Conservation (phyloP, 805 yeast genomes). For the Teunomyces gatunensis region DNA sequence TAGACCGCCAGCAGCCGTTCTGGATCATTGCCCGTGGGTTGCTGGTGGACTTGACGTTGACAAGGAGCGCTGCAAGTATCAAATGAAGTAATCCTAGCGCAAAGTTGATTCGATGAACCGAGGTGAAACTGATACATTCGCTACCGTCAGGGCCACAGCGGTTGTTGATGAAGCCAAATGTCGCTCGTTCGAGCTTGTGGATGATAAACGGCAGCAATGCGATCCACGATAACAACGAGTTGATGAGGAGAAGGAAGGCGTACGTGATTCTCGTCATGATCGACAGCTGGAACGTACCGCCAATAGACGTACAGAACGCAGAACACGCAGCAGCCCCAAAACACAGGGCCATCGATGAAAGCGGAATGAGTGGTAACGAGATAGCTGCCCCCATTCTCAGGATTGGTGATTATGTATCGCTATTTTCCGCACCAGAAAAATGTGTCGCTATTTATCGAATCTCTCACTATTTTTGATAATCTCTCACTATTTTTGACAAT, state of each 20-base stretch:
- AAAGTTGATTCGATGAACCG: conserved; percentile 89
- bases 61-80: conserved; percentile 59
- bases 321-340: conserved; percentile 73
- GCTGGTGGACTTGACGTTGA: conserved; percentile 73
- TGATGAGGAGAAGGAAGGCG: conserved; percentile 72
- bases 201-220: conserved; percentile 80
- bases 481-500: not conserved
- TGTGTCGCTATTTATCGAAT: not conserved
- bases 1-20: conserved; percentile 88
- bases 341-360: conserved; percentile 59
- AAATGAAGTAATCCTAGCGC: conserved; percentile 82
- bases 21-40: conserved; percentile 81
- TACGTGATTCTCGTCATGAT: conserved; percentile 84
- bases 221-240: conserved; percentile 89
- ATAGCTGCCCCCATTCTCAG: conserved; percentile 60
- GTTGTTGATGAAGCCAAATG: conserved; percentile 65
- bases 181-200: conserved; percentile 65
- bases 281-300: conserved; percentile 69
- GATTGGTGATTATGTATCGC: too few species aligned
- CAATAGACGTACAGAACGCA: conserved; percentile 49
- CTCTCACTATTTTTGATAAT: not conserved
- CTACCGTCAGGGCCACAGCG: conserved; percentile 71
- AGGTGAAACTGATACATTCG: conserved; percentile 83
- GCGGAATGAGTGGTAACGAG: conserved; percentile 67
- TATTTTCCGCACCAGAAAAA: too few species aligned